These are phyloP conservation scores for Isoetes engelmannii DNA, from an alignment of 83 land plant species.

Conservation along the genomic window DNA sequence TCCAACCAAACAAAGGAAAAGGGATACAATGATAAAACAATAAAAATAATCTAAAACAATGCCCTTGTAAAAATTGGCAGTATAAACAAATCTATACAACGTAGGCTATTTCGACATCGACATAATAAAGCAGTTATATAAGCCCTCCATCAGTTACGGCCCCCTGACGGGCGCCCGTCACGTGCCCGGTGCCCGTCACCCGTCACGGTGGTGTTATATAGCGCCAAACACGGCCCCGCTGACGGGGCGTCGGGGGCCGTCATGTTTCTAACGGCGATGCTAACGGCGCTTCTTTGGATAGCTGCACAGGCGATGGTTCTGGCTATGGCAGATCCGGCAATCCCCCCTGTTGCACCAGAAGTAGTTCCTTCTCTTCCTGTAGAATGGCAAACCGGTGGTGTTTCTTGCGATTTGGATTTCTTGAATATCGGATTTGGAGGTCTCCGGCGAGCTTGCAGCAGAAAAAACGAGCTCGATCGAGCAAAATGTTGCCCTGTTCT, in stretches of 20 bases:
- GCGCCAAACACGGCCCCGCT: neutral
- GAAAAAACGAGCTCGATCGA: slow-evolving; percentile 43
- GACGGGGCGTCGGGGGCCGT: neutral
- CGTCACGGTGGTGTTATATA: no score
- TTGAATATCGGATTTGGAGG: slow-evolving; percentile 70
- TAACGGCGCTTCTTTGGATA: neutral
- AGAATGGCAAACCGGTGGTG: slow-evolving; percentile 22
- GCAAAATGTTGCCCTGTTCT: slow-evolving; percentile 84
- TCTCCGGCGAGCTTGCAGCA: slow-evolving; percentile 48
- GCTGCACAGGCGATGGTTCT: neutral
- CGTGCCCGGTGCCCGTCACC: no score
- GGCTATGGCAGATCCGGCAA: neutral
- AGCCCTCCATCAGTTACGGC: no score
- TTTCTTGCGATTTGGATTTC: slow-evolving; percentile 57
- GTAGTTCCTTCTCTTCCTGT: slow-evolving; percentile 66
- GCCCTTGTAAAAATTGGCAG: no score
- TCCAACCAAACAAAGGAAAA: no score
- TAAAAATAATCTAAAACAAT: no score
- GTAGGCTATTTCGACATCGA: no score
- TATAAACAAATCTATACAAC: no score
- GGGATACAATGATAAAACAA: no score
- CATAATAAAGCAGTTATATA: no score
- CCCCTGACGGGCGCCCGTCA: no score
- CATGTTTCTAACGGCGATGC: slow-evolving; percentile 1
- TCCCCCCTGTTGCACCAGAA: slow-evolving; percentile 1